Evolutionary conservation across 2,329 filamentous ascomycete species (phyloP), one percentile per base, ranked within the genome.

Genomic region (Colletotrichum sp.): DNA sequence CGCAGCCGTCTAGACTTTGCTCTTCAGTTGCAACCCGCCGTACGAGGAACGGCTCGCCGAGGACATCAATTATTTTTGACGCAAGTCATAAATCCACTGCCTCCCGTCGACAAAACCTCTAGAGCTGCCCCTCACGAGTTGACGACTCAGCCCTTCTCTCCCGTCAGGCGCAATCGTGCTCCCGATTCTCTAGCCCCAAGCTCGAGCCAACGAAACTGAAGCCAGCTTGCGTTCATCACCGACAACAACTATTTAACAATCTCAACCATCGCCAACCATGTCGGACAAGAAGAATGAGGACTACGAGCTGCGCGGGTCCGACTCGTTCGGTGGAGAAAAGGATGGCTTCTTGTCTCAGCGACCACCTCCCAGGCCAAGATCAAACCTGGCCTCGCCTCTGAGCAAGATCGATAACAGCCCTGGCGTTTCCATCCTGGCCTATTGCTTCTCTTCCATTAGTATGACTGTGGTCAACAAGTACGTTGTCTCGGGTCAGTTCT

Each of bases 401-500:
- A 84, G 88, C 77, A 86, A 88, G 80, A 83, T 95, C 77, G 91
- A 93, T 81, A 95, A 96, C 86, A 97, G 92, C 85, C 95, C 96
- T 18, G 88, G 91, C 61, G 84, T 97, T 64, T 96, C 96, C 26
- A 94, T 99, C 80, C 83, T 98, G 78, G 92, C 95, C 65, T 99
- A 99, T 89, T 99, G 97, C 86, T 89, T 94, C 81, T 95, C 96
- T 69, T 98, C 96, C n/a, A 99, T 99, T 83, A 91, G 96, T 85
- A 99, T 99, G 97, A 99, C 97, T 9, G 95, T 98, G n/a, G 97
- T 97, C 85, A 99, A 99, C 88, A 99, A 99, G 90, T 99, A 97
- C 85, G 96, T 98, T 77, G 92, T 99, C 62, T 98, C 95, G 9
- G 97, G 97, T 76, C 90, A 91, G 67, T 91, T 94, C 79, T 99